Base-by-base conservation (phyloP, 768 basidiomycete species). In the Crassisporium funariophilum region DNA sequence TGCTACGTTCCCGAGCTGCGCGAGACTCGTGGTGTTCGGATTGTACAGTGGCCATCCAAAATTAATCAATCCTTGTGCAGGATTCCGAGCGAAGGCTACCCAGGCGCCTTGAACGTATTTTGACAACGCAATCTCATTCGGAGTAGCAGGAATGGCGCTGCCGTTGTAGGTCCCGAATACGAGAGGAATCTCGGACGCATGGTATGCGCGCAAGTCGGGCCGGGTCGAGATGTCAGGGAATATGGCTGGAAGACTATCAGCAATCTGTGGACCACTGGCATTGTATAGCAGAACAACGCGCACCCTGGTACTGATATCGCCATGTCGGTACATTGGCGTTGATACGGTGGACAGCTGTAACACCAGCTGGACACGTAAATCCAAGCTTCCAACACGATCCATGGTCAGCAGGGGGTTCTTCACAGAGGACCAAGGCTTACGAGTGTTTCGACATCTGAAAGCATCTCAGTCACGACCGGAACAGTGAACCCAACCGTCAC, bases 51-150 rank as follows among this genome's bases (percentile, higher is more conserved):
- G 57, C 55, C 58, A 57, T 19, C 53, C 55, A 25, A 56, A 46
- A 5, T 50, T 23, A 6, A 50, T 17, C 35, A 72, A 46, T 1
- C 70, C 71, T 7, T 57, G 41, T 2, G 49, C 33, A 1, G 70
- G 66, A 51, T 72, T 58, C 17, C 66, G 63, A 19, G 71, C 69
- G 43, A 72, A 72, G 8, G 66, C 57, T 1, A 71, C 69, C 69
- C 71, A 74, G 0, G 68, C 67, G 5, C 53, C 49, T 45, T 72
- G 70, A 4, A 70, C 45, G 39, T 63, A 66, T 40, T 49, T 57
- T 5, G 70, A 63, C 36, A 72, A 51, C 25, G 60, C 53, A 20
- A 62, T 56, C 41, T 59, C 59, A 5, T 35, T 49, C 10, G 50
- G 44, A 8, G 54, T 56, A 15, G 49, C 49, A 37, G 53, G 44